Base-by-base conservation (phyloP, 1,139 yeast genomes). In the Saccharomyces hybrid region DNA sequence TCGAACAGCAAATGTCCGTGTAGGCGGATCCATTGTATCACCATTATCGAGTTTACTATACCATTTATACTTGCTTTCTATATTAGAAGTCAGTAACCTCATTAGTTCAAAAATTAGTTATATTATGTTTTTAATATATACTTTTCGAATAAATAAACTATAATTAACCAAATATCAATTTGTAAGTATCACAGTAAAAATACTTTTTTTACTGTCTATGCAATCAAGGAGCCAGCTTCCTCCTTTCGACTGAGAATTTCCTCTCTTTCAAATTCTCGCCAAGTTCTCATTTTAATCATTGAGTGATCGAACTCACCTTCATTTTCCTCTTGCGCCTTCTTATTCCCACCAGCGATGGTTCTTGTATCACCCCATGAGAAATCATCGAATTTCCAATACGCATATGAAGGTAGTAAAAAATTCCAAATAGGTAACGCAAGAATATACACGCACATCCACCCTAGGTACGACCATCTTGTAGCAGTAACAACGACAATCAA, bases 331-430 rank as follows among this genome's bases (percentile, higher is more conserved):
- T 88, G 96, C 60, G 78, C 78, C 58, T 77, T 82, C 58, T 74
- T 75, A 46, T 68, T 71, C 8, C 82, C 95, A 48, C 93, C 95
- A 16, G 82, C 82, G 56, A 93, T 83, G 19, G 86, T 79, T 76
- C 99, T 81, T 4, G 99, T 93, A 61, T 91, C 98, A 71, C 99
- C 99, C 99, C 99, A 93, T 65, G 93, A 83, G 74, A 93, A 93
- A 71, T 93, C 99, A 71, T 93, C 99, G 72, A 93, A 93, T 71
- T 91, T 91, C 99, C 99, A 93, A 65, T 75, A 93, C 0, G 98
- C 89, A 72, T 93, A 88, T 52, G 82, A 70, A 3, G 99, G 99
- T 54, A 93, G 77, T 5, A 91, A 84, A 68, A 93, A 88, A 70
- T 93, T 93, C 99, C 99, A 93, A 58, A 93, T 78, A 34, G 98